Conservation (phyloP, 1,284 basidiomycete species). For the Sanghuangporus baumii region DNA sequence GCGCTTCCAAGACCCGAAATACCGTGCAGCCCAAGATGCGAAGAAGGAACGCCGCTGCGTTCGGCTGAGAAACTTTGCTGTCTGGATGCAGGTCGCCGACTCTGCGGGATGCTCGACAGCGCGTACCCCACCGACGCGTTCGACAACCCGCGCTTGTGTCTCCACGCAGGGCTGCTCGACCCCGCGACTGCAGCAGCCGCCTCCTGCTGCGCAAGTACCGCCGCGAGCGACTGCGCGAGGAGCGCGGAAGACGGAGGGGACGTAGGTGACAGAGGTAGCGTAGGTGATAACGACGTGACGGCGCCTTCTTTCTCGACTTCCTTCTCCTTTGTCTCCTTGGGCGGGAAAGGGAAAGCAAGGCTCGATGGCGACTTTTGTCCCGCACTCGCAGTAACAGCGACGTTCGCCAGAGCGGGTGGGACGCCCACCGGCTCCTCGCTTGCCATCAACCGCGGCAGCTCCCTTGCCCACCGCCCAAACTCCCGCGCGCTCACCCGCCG, state of each 20-base stretch:
- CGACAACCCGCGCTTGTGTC: slow-evolving; percentile 46
- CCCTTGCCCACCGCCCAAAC: slow-evolving; percentile 83
- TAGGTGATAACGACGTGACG: not conserved
- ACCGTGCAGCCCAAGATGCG: slow-evolving; percentile 39
- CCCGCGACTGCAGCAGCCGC: slow-evolving; percentile 6
- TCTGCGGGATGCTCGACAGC: slow-evolving; percentile 57
- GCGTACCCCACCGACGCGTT: slow-evolving; percentile 55
- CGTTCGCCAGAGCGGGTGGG: slow-evolving; percentile 16
- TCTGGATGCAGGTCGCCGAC: slow-evolving; percentile 62
- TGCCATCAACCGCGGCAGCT: slow-evolving; percentile 69
- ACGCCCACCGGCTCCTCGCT: slow-evolving; percentile 23
- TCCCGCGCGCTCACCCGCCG: slow-evolving; percentile 74
- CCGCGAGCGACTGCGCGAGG: slow-evolving; percentile 13
- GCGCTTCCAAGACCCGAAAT: slow-evolving; percentile 49
- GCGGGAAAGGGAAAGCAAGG: not conserved
- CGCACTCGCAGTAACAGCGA: not conserved
- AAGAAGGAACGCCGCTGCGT: slow-evolving; percentile 31
- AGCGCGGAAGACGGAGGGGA: slow-evolving; percentile 1
- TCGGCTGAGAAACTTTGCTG: slow-evolving; percentile 42
- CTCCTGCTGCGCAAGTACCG: slow-evolving; percentile 14
- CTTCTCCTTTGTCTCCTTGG: not conserved
- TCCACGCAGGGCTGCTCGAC: slow-evolving; percentile 12
- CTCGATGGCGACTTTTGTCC: not conserved
- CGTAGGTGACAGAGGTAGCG: not conserved
- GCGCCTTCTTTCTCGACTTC: slow-evolving; percentile 3